phyloP scores from a whole-genome alignment of 768 basidiomycete species.

The Tricholoma bakamatsutake region DNA sequence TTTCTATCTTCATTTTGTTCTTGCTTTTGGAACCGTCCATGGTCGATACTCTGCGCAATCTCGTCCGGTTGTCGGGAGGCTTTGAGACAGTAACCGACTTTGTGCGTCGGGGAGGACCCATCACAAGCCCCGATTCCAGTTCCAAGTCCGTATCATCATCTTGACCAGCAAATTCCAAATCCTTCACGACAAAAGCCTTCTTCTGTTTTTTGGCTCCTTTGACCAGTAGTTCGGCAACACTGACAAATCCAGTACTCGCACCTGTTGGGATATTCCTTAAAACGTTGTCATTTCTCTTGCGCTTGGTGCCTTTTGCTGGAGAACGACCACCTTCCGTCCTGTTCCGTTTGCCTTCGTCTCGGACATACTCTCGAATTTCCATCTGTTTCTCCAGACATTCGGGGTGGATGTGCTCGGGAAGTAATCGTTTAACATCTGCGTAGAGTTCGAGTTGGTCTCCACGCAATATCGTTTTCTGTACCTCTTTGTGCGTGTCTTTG shows the following conservation, averaged over 20 bases:
- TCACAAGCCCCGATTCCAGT: conserved; percentile 49
- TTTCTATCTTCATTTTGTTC: conserved; percentile 22
- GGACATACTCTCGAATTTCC: conserved; percentile 71
- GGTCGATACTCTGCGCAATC: conserved; percentile 42
- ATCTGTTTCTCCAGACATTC: conserved; percentile 75
- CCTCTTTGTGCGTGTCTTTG: conserved; percentile 76
- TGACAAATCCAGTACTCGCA: conserved; percentile 69
- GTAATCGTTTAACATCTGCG: conserved; percentile 81
- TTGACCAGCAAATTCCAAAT: conserved; percentile 49
- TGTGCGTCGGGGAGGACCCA: conserved; percentile 42
- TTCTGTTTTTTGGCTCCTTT: conserved; percentile 45
- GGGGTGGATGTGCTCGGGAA: conserved; percentile 76
- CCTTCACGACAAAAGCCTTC: conserved; percentile 26
- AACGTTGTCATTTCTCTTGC: conserved; percentile 65
- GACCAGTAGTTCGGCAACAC: conserved; percentile 54
- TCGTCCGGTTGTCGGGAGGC: conserved; percentile 22
- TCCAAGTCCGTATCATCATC: conserved; percentile 69
- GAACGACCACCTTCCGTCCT: conserved; percentile 26
- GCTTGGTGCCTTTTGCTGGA: conserved; percentile 41
- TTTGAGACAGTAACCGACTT: conserved; percentile 36
- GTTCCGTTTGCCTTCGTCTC: conserved; percentile 38
- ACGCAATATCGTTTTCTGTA: conserved; percentile 81
- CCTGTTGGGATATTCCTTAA: conserved; percentile 67
- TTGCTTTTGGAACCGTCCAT: conserved; percentile 24
- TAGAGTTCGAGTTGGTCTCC: conserved; percentile 89